phyloP scores from a whole-genome alignment of 805 yeast genomes.

The Kazachstania africana region DNA sequence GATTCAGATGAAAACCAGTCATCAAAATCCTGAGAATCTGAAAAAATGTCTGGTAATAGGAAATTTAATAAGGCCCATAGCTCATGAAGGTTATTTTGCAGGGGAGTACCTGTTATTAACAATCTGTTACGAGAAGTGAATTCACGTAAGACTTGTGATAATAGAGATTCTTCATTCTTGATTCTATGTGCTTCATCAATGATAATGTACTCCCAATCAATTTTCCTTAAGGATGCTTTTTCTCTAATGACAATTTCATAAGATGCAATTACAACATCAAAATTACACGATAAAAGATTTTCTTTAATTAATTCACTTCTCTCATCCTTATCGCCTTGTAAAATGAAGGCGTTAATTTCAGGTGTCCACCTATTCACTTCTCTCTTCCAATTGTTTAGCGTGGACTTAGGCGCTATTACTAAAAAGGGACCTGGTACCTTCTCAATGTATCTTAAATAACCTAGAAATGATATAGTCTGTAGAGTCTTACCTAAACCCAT shows the following conservation, averaged over 20 bases:
- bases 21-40: conserved; percentile 62
- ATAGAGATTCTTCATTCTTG: conserved; percentile 61
- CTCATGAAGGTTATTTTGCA: conserved; percentile 70
- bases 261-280: conserved; percentile 61
- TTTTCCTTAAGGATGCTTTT: conserved; percentile 51
- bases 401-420: conserved; percentile 69
- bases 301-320: conserved; percentile 43
- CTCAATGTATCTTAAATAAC: conserved; percentile 54
- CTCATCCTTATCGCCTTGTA: conserved; percentile 66
- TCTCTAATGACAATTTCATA: conserved; percentile 71
- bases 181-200: conserved; percentile 77
- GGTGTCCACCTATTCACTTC: conserved; percentile 76
- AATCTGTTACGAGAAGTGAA: conserved; percentile 60
- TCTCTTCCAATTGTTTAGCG: conserved; percentile 70
- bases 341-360: conserved; percentile 54
- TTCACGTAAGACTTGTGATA: conserved; percentile 64
- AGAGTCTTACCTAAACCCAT: conserved; percentile 80
- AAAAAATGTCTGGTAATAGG: conserved; percentile 66
- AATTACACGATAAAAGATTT: conserved; percentile 44
- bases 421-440: conserved; percentile 59
- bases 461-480: conserved; percentile 67
- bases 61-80: conserved; percentile 73
- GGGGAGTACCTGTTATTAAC: conserved; percentile 71
- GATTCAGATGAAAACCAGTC: conserved; percentile 51
- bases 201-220: conserved; percentile 65